These are phyloP conservation scores for Globisporangium paddicum DNA, from an alignment of 352 stramenopile genomes.

Conservation along the genomic window DNA sequence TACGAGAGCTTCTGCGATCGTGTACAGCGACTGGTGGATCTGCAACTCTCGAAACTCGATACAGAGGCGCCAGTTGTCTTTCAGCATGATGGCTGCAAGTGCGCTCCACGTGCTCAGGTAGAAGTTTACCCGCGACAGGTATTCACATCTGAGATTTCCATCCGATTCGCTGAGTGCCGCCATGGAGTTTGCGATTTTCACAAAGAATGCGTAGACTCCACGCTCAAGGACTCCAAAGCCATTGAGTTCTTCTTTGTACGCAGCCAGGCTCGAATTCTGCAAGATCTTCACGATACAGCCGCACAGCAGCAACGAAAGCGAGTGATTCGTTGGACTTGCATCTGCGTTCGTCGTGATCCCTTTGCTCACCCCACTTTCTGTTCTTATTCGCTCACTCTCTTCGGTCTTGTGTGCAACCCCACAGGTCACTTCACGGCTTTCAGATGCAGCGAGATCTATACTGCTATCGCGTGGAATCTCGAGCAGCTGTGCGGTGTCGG, in stretches of 20 bases:
- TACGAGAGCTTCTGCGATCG: conserved; percentile 39
- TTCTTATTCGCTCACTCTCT: background rate
- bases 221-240: conserved; percentile 59
- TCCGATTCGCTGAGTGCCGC: conserved; percentile 14
- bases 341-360: background rate
- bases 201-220: conserved; percentile 46
- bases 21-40: conserved; percentile 54
- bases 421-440: background rate
- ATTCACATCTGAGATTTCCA: conserved; percentile 9
- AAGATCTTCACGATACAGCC: conserved; percentile 65
- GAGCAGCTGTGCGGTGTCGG: conserved; percentile 24
- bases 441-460: background rate
- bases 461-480: conserved; percentile 1
- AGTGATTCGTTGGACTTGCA: background rate
- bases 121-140: conserved; percentile 26
- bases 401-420: background rate
- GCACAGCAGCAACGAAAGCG: conserved; percentile 38
- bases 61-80: conserved; percentile 31
- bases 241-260: conserved; percentile 46
- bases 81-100: conserved; percentile 47
- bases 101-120: conserved; percentile 38
- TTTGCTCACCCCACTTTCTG: background rate
- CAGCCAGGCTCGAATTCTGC: conserved; percentile 24
- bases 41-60: conserved; percentile 51
- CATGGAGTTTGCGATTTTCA: conserved; percentile 42